phyloP scores from a whole-genome alignment of 768 basidiomycete species.

The Multifurca ochricompacta region DNA sequence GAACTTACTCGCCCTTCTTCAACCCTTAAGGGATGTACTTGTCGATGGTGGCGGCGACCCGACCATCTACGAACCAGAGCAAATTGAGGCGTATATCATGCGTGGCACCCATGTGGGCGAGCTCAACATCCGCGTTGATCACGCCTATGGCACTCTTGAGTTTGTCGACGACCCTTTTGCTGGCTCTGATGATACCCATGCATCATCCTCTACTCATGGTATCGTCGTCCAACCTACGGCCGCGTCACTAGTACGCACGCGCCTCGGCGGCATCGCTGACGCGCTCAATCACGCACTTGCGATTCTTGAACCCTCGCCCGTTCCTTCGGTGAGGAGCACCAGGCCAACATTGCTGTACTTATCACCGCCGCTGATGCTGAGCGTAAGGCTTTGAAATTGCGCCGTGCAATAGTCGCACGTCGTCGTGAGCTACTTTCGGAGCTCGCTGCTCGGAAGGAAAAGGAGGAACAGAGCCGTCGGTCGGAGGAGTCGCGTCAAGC shows the following conservation, averaged over 20 bases:
- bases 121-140: slow-evolving; percentile 80
- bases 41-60: slow-evolving; percentile 34
- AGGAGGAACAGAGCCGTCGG: slow-evolving; percentile 74
- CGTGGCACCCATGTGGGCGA: slow-evolving; percentile 83
- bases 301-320: slow-evolving; percentile 39
- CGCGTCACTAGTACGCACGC: slow-evolving; percentile 65
- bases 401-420: slow-evolving; percentile 77
- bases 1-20: slow-evolving; percentile 69
- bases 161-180: slow-evolving; percentile 76
- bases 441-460: slow-evolving; percentile 76
- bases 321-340: slow-evolving; percentile 47
- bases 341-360: slow-evolving; percentile 49
- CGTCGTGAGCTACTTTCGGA: slow-evolving; percentile 80
- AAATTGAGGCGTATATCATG: slow-evolving; percentile 89
- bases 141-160: slow-evolving; percentile 73
- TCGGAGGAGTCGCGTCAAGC: slow-evolving; percentile 60
- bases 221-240: slow-evolving; percentile 60
- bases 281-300: slow-evolving; percentile 66
- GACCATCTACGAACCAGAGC: slow-evolving; percentile 54
- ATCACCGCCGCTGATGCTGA: slow-evolving; percentile 63
- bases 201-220: slow-evolving; percentile 30
- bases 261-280: slow-evolving; percentile 67
- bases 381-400: slow-evolving; percentile 65
- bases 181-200: slow-evolving; percentile 30
- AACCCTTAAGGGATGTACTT: slow-evolving; percentile 56